Base-by-base conservation (phyloP, 2,329 filamentous ascomycete species). In the Pyrenophora teres region DNA sequence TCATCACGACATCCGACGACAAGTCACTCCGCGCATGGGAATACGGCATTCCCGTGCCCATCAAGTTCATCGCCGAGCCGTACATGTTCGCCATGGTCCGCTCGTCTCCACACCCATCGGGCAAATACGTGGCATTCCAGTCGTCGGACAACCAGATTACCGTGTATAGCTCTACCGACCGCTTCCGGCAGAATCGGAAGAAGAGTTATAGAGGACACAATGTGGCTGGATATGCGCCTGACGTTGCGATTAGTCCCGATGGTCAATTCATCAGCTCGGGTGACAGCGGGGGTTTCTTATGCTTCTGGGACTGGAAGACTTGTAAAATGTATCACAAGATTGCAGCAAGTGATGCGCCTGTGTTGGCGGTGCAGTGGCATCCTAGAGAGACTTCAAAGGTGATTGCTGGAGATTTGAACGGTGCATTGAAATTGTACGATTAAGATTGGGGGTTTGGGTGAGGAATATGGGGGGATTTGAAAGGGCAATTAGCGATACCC, bases 231-330 rank as follows among this genome's bases (percentile, higher is more conserved):
- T 92, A 95, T 67, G 92, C 89, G 2, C 91, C 97, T 57, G 94
- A 96, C 67, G 82, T 99, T 43, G 87, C 88, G 45, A 88, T 95
- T 69, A 91, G 87, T 65, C 90, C 92, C 0, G 94, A 97, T 71
- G 94, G 94, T 0, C 91, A 96, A 70, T 96, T 97, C 72, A 80
- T 99, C 47, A 88, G 86, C 16, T 89, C 85, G 15, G 94, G 94
- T 56, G 94, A 99, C 74, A 90, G 86, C 44, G 91, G 85, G 13
- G 94, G 95, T 31, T 97, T 85, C 67, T 86, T 96, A 40, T 96
- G 90, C 76, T 97, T 97, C 77, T 99, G 92, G 91, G 94, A 97
- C 76, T 99, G 92, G 90, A 99, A 99, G 83, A 97, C 92, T 33
- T 96, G 93, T 74, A 97, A 97, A 78, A 93, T 99, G 92, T 96